phyloP scores from a whole-genome alignment of 1,139 yeast species.

The Protomyces lactucae-debilis region DNA sequence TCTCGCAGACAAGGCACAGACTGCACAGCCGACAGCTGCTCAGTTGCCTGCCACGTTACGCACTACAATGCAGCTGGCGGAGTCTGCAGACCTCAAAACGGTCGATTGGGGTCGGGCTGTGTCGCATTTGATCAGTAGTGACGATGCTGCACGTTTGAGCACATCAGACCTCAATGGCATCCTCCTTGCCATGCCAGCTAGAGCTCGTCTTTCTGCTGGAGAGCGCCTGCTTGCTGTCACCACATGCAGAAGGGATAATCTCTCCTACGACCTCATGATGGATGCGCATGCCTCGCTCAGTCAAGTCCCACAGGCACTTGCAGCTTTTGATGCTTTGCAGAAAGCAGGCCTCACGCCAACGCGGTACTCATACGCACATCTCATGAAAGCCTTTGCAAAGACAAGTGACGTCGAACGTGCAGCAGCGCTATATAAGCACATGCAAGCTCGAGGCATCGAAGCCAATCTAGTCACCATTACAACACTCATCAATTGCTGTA shows the following conservation, averaged over 20 bases:
- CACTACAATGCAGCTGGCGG: background rate
- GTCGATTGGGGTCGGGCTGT: slow-evolving; percentile 4
- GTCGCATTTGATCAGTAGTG: background rate
- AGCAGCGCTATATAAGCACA: slow-evolving; percentile 23
- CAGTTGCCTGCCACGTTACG: background rate
- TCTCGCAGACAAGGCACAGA: background rate
- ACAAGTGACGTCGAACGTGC: slow-evolving; percentile 5
- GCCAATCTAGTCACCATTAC: slow-evolving; percentile 28
- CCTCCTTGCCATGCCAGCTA: slow-evolving; percentile 13
- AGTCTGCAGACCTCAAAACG: background rate
- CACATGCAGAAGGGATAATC: slow-evolving; percentile 4
- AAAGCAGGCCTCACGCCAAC: slow-evolving; percentile 22
- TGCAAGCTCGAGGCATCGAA: slow-evolving; percentile 24
- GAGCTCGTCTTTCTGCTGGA: background rate
- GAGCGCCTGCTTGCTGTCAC: background rate
- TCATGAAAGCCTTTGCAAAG: slow-evolving; percentile 25
- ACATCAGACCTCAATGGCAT: slow-evolving; percentile 10
- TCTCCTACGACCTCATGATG: slow-evolving; percentile 27
- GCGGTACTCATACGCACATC: slow-evolving; percentile 27
- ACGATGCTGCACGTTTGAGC: background rate
- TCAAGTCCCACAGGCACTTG: slow-evolving; percentile 13
- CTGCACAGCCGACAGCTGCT: background rate
- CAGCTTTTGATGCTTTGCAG: slow-evolving; percentile 9
- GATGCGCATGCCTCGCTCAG: slow-evolving; percentile 25
- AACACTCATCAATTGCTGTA: slow-evolving; percentile 24